These are phyloP conservation scores for Pseudocercospora pini-densiflorae DNA, from an alignment of 2,329 filamentous ascomycete genomes.

Conservation along the genomic window DNA sequence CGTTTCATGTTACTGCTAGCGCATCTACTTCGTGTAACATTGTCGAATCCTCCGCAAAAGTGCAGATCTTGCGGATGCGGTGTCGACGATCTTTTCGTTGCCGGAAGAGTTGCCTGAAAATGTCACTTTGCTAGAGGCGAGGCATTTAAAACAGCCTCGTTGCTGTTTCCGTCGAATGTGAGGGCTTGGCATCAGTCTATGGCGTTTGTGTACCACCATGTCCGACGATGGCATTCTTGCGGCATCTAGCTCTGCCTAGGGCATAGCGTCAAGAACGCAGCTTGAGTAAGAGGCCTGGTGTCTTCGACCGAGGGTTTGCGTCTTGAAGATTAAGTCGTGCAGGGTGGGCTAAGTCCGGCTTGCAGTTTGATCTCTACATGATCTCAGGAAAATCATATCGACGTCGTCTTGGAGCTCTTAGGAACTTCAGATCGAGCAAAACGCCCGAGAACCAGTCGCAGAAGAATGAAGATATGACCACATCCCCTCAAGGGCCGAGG, in stretches of 20 bases:
- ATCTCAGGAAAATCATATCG: not conserved
- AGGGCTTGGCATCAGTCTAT: not conserved
- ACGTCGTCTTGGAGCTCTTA: not conserved
- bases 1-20: constrained; percentile 1
- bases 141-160: not conserved
- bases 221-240: not conserved
- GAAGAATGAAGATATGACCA: not conserved
- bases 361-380: not conserved
- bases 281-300: not conserved
- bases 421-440: not conserved
- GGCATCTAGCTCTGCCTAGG: not conserved
- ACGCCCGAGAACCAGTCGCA: not conserved
- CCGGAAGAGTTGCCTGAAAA: not conserved
- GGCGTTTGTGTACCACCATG: not conserved
- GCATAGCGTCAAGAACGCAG: not conserved
- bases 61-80: not conserved
- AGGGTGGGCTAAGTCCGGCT: not conserved
- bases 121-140: not conserved
- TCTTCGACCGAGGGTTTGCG: not conserved
- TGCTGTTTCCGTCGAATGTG: not conserved
- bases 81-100: not conserved
- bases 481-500: not conserved
- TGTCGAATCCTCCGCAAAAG: not conserved
- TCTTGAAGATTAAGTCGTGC: not conserved
- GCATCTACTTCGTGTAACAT: not conserved